A percentile compares a stretch with the other conserved stretches of the same genome.
Evolutionary conservation across 2,329 filamentous ascomycete genomes (phyloP).

Genomic region (Stromatinia cepivora): DNA sequence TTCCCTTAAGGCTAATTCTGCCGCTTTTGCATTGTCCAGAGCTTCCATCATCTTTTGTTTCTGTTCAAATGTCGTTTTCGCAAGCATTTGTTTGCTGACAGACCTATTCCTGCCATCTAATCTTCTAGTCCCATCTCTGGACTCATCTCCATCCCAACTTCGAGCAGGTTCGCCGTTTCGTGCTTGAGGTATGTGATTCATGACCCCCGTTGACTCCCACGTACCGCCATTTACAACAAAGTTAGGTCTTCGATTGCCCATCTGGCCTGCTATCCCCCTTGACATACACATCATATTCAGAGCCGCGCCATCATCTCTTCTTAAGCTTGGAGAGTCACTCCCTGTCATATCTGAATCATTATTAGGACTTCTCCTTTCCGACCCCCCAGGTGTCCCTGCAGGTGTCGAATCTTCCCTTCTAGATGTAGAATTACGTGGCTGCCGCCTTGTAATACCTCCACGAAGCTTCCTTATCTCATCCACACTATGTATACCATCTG

Average conservation of each 20-base stretch:
- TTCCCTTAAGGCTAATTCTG: conserved; percentile 82
- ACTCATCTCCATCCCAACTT: conserved; percentile 42
- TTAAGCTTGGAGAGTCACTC: conserved; percentile 39
- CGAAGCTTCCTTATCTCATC: conserved; percentile 83
- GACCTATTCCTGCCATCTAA: conserved; percentile 41
- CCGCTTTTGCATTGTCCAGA: conserved; percentile 75
- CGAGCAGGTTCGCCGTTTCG: conserved; percentile 49
- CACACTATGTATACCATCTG: conserved; percentile 87
- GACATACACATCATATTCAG: conserved; percentile 42
- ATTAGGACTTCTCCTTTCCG: conserved; percentile 40
- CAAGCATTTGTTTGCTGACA: conserved; percentile 53
- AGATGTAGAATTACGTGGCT: conserved; percentile 65
- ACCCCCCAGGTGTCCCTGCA: conserved; percentile 50
- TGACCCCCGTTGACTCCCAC: conserved; percentile 78
- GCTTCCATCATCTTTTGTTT: conserved; percentile 67
- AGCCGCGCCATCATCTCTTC: conserved; percentile 41
- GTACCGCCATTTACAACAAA: conserved; percentile 49
- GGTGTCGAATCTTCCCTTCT: conserved; percentile 61
- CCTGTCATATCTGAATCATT: conserved; percentile 40
- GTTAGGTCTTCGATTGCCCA: conserved; percentile 34
- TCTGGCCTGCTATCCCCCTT: conserved; percentile 28
- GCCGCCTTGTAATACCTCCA: conserved; percentile 81
- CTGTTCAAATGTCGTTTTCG: conserved; percentile 58
- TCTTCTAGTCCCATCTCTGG: conserved; percentile 39
- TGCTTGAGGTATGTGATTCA: conserved; percentile 66